Evolutionary conservation across 1,284 basidiomycete species (phyloP).

Genomic region (Takashimella koratensis): DNA sequence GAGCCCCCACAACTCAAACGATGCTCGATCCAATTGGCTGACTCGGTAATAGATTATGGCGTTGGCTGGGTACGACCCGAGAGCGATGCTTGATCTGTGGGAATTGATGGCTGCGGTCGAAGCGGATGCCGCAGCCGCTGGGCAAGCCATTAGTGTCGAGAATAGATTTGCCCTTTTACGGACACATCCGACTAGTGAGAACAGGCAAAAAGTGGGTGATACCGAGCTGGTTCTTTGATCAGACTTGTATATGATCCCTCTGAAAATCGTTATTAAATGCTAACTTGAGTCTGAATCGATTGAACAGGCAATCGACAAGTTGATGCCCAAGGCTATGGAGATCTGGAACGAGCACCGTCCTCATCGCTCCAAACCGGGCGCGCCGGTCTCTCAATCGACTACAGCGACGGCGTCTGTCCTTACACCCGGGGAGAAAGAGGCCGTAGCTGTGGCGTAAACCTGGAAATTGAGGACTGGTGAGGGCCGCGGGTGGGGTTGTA

Average conservation of each 20-base stretch:
- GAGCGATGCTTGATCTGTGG: conserved; percentile 52
- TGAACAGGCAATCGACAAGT: conserved; percentile 44
- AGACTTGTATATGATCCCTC: too few species aligned
- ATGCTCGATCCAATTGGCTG: too few species aligned
- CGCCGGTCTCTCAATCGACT: not conserved
- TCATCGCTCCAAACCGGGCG: not conserved
- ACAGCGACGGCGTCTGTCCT: not conserved
- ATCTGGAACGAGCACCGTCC: conserved; percentile 33
- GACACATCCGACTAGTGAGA: conserved; percentile 53
- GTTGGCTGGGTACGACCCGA: conserved; percentile 53
- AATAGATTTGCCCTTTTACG: conserved; percentile 48
- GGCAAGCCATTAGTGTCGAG: conserved; percentile 33
- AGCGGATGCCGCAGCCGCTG: conserved; percentile 42
- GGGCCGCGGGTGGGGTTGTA: too few species aligned
- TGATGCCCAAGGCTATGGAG: conserved; percentile 47
- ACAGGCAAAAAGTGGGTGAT: conserved; percentile 43
- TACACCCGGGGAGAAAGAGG: too few species aligned
- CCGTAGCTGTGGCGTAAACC: too few species aligned
- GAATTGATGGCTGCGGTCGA: conserved; percentile 53
- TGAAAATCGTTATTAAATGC: too few species aligned
- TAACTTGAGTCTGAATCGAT: too few species aligned
- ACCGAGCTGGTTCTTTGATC: not conserved
- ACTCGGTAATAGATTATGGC: conserved; percentile 51
- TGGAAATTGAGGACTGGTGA: too few species aligned
- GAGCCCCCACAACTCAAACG: not conserved